Base-by-base conservation (phyloP, 2,329 filamentous ascomycete species). In the Cladosporium colombiae region DNA sequence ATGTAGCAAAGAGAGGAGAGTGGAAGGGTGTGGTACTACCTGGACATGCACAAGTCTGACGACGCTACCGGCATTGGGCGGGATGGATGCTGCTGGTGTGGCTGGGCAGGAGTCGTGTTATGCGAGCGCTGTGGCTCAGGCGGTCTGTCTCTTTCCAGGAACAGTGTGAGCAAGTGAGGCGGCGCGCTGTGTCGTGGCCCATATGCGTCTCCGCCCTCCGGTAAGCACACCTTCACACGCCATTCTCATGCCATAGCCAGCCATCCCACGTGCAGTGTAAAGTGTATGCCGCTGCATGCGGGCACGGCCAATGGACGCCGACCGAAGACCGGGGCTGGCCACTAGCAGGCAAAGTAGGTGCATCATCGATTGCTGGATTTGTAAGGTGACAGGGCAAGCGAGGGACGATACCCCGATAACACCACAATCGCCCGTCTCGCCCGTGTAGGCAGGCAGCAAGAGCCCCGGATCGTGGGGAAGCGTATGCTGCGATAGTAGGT, bases 331-430 rank as follows among this genome's bases (percentile, higher is more conserved):
- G n/a, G 21, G 52, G 52, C 52, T 55, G 27, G 52, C 49, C 40
- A 46, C n/a, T 46, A 21, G 27, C 52, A 31, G 5, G 21, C 18
- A 2, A 3, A 21, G 40, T 23, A 46, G 40, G 8, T 50, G 61
- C 61, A 63, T 63, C 61, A 63, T 63, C 49, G 61, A 63, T 63
- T 63, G 23, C 21, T 40, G 49, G 61, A 63, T 63, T 63, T 56
- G 61, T 63, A 63, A 63, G 50, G 29, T 35, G 46, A 27, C 35
- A 23, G 23, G 35, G 49, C 56, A 35, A 59, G 56, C 8, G 27
- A 56, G 31, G 31, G 21, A 46, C 46, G 33, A 56, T 52, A 21
- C 44, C 14, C 40, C 59, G 44, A 62, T 49, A 62, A 50, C 60
- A 62, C 49, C 60, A 62, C 53, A 31, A 46, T 49, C 46, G 8